These are phyloP conservation scores for Eremothecium cymbalariae DNA, from an alignment of 1,139 yeast genomes.

Conservation along the genomic window DNA sequence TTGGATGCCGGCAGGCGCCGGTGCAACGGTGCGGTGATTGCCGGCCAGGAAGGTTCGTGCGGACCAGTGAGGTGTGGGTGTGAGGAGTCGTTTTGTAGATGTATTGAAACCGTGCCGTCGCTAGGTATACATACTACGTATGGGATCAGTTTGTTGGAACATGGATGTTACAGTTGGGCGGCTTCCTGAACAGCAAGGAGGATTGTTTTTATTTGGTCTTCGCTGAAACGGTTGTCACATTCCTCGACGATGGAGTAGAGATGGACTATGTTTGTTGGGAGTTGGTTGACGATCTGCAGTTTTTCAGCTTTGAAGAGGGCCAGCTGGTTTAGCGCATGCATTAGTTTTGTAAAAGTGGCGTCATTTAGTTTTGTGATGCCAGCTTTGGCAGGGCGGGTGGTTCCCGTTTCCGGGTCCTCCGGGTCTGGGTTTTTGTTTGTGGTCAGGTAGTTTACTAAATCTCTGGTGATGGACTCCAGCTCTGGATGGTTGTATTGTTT, in stretches of 20 bases:
- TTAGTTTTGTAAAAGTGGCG: slow-evolving; percentile 45
- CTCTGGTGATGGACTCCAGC: slow-evolving; percentile 63
- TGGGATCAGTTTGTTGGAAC: too few species aligned
- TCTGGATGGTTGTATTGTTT: slow-evolving; percentile 36
- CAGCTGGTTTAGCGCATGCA: slow-evolving; percentile 45
- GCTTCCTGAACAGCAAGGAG: slow-evolving; percentile 37
- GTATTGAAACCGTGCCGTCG: too few species aligned
- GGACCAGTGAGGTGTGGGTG: too few species aligned
- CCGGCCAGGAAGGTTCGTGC: too few species aligned
- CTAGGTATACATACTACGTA: too few species aligned
- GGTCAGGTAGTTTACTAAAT: slow-evolving; percentile 36
- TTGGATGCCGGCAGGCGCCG: too few species aligned
- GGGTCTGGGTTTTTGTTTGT: slow-evolving; percentile 9
- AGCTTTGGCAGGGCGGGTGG: slow-evolving; percentile 9
- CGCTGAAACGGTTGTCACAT: slow-evolving; percentile 73
- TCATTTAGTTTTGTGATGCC: slow-evolving; percentile 24
- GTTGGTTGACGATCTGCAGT: slow-evolving; percentile 69
- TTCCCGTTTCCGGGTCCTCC: slow-evolving; percentile 7
- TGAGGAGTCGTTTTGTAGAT: too few species aligned
- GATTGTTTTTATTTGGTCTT: slow-evolving; percentile 51
- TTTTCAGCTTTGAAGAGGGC: slow-evolving; percentile 75
- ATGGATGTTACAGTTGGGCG: not conserved
- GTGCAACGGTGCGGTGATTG: too few species aligned
- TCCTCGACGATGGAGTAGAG: slow-evolving; percentile 80
- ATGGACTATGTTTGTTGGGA: slow-evolving; percentile 74